Evolutionary conservation across 1,284 basidiomycete species (phyloP), one percentile per base, ranked within the genome.

Genomic region (Apiotrichum laibachii): DNA sequence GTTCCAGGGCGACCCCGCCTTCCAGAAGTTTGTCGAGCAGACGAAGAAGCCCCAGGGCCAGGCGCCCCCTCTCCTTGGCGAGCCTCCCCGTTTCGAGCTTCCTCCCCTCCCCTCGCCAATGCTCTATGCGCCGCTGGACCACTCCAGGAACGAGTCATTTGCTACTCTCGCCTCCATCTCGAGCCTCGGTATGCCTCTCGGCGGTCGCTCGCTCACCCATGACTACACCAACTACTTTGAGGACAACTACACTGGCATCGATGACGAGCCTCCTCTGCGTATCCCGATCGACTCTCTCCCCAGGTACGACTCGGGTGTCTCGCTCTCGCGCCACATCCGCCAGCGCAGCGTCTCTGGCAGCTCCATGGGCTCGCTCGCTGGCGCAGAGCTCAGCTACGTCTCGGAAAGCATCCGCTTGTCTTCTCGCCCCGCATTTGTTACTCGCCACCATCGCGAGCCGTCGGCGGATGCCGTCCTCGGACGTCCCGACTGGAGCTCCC

Each of bases 141-240:
- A 77, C 34, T 49, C 53, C 10, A 71, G 72, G 42, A 70, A 83
- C 12, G 85, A 87, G 48, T 90, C 89, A 0, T 66, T 85, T 10
- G 82, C 87, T 72, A 91, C 88, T 69, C 86, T 92, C 50, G 85
- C 88, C 0, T 91, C 89, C 0, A 84, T 92, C 26, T 92, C 89
- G 0, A 90, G 88, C 0, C 88, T 89, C 56, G 89, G 89, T 2
- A 81, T 81, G 2, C 83, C 88, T 33, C 80, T 89, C 62, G 82
- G 87, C 7, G 49, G 49, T n/a, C 39, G 49, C 37, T 37, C 55
- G 87, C 88, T 82, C 1, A 76, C 75, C 0, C 88, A 91, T 72
- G 88, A 89, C 1, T 92, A 90, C 73, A 86, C 88, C 51, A 91
- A 86, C 63, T 75, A 73, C 60, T 72, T 86, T 80, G 50, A 75